Conservation (phyloP, 2,329 filamentous ascomycete genomes). For the Scortechinia acanthostroma region DNA sequence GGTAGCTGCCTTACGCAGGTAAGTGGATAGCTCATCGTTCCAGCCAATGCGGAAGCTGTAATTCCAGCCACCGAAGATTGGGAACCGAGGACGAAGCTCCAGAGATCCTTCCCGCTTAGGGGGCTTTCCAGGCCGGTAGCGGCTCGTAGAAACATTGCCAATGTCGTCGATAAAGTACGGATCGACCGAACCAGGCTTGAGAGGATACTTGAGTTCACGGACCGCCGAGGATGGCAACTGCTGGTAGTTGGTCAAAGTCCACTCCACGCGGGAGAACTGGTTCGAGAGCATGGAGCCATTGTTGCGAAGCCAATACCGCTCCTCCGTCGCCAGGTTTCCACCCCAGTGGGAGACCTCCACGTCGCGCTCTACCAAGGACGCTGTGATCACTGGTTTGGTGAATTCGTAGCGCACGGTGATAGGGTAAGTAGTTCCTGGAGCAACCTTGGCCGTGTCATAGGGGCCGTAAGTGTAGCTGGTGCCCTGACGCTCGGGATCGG, state of each 20-base stretch:
- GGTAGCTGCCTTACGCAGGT: constrained; percentile 38
- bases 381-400: constrained; percentile 62
- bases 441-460: constrained; percentile 42
- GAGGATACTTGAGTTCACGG: constrained; percentile 53
- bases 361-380: constrained; percentile 59
- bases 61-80: constrained; percentile 70
- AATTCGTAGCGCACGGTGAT: constrained; percentile 66
- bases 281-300: constrained; percentile 50
- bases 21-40: constrained; percentile 57
- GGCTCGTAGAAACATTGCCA: constrained; percentile 62
- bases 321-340: constrained; percentile 66
- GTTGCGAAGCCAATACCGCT: constrained; percentile 67
- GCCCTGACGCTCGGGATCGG: constrained; percentile 44
- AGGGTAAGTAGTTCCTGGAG: constrained; percentile 48
- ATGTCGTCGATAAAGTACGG: constrained; percentile 72
- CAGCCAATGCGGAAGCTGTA: constrained; percentile 70
- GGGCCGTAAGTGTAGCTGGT: constrained; percentile 63
- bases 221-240: constrained; percentile 56
- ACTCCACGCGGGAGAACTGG: constrained; percentile 45
- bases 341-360: constrained; percentile 72
- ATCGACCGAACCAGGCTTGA: constrained; percentile 55
- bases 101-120: constrained; percentile 51
- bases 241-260: constrained; percentile 45
- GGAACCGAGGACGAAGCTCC: constrained; percentile 65
- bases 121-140: constrained; percentile 53